These are phyloP conservation scores for Teunomyces kruisii DNA, from an alignment of 805 yeast species.

Conservation along the genomic window DNA sequence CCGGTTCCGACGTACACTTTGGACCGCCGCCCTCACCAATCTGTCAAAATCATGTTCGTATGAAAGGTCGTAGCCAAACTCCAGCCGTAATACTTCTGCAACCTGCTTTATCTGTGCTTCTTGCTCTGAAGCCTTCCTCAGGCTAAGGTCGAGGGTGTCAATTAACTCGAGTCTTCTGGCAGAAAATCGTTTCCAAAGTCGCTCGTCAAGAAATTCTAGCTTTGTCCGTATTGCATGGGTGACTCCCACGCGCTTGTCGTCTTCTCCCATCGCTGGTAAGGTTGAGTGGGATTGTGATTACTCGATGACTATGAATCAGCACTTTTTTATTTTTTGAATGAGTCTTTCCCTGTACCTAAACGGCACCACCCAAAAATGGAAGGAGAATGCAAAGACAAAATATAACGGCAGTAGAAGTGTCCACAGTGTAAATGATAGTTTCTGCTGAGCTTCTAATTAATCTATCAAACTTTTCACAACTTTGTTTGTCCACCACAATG, in stretches of 20 bases:
- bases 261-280: neutral
- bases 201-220: slow-evolving; percentile 76
- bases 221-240: slow-evolving; percentile 59
- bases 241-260: slow-evolving; percentile 42
- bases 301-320: slow-evolving; percentile 11
- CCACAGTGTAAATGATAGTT: no score
- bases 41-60: slow-evolving; percentile 77
- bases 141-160: slow-evolving; percentile 63
- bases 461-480: no score
- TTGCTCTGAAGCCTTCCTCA: slow-evolving; percentile 88
- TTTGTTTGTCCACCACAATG: no score
- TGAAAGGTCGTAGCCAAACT: slow-evolving; percentile 66
- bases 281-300: neutral
- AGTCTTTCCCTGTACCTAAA: slow-evolving; percentile 1
- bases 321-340: slow-evolving; percentile 2
- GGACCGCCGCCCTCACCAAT: slow-evolving; percentile 89
- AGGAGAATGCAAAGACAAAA: neutral
- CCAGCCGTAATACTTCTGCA: slow-evolving; percentile 72
- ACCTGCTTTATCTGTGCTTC: slow-evolving; percentile 78
- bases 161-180: slow-evolving; percentile 86
- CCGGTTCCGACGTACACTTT: slow-evolving; percentile 86
- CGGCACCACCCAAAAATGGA: neutral
- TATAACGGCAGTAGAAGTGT: no score
- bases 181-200: slow-evolving; percentile 87
- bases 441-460: no score